Evolutionary conservation across 1,139 yeast genomes (phyloP).

Genomic region (Debaryomycetaceae sp.): DNA sequence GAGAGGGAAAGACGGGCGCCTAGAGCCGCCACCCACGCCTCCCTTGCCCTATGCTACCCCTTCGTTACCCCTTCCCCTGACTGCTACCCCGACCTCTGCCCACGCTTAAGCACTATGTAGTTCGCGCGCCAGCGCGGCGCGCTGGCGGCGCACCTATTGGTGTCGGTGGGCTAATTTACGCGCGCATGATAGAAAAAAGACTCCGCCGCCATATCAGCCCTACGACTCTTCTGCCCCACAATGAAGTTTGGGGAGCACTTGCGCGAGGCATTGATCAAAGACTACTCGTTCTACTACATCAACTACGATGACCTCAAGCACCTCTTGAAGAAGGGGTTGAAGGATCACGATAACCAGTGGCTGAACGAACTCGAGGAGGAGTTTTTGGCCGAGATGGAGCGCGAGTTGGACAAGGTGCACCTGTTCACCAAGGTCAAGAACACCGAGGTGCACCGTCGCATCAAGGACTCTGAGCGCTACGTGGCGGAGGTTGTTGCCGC

Average conservation of each 20-base stretch:
- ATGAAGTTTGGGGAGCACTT: slow-evolving; percentile 81
- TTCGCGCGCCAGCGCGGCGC: no score
- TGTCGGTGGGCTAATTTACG: no score
- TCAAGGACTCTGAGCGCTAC: slow-evolving; percentile 70
- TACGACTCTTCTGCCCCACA: slow-evolving; percentile 2
- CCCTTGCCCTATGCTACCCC: no score
- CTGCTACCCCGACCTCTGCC: no score
- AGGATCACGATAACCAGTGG: slow-evolving; percentile 58
- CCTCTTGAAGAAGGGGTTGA: slow-evolving; percentile 64
- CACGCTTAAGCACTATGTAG: no score
- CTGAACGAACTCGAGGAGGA: slow-evolving; percentile 72
- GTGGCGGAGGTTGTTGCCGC: slow-evolving; percentile 61
- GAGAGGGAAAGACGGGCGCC: no score
- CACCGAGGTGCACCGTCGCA: slow-evolving; percentile 76
- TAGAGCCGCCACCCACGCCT: no score
- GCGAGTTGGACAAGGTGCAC: slow-evolving; percentile 85
- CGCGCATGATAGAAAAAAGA: no score
- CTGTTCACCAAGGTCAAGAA: slow-evolving; percentile 85
- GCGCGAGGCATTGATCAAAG: slow-evolving; percentile 69
- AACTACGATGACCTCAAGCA: slow-evolving; percentile 87
- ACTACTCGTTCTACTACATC: slow-evolving; percentile 85
- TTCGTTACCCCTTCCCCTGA: no score
- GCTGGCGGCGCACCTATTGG: no score
- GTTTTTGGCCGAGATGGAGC: slow-evolving; percentile 68
- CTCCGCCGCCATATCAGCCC: no score